phyloP scores from a whole-genome alignment of 2,329 filamentous ascomycete genomes.

The Achaetomium macrosporum region DNA sequence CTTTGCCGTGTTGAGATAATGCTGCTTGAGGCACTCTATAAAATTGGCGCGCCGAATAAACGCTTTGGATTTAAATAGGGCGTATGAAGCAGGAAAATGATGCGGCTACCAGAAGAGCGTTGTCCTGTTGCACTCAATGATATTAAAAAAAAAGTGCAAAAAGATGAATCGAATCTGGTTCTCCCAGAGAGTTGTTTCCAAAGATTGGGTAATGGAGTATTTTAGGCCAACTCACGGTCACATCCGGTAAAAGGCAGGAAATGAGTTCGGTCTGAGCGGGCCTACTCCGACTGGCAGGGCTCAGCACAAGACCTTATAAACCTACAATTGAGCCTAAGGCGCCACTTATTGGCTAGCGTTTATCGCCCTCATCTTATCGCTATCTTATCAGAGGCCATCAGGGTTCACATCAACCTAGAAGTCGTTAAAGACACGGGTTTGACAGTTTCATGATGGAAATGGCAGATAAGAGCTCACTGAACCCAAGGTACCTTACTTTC shows the following conservation, averaged over 20 bases:
- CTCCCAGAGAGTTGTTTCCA: slow-evolving; percentile 24
- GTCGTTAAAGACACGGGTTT: no score
- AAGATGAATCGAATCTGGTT: slow-evolving; percentile 26
- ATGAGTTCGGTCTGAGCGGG: slow-evolving; percentile 28
- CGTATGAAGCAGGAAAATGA: no score
- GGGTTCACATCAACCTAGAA: no score
- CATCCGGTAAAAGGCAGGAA: slow-evolving; percentile 30
- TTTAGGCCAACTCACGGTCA: slow-evolving; percentile 29
- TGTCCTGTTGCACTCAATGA: no score
- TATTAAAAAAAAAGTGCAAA: slow-evolving; percentile 16
- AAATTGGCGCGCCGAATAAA: no score
- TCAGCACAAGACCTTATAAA: slow-evolving; percentile 13
- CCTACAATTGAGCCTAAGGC: not conserved
- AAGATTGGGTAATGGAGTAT: slow-evolving; percentile 28
- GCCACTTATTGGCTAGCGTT: not conserved
- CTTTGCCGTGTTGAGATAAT: no score
- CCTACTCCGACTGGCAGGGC: slow-evolving; percentile 15
- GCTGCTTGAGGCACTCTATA: no score
- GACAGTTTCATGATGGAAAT: no score
- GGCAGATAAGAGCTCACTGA: no score
- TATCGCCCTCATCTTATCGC: not conserved
- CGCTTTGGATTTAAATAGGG: no score
- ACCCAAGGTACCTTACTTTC: no score
- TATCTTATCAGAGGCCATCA: slow-evolving; percentile 11
- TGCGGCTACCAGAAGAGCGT: no score